phyloP scores from a whole-genome alignment of 108 stramenopile genomes.

The Aurantiochytrium sp. region DNA sequence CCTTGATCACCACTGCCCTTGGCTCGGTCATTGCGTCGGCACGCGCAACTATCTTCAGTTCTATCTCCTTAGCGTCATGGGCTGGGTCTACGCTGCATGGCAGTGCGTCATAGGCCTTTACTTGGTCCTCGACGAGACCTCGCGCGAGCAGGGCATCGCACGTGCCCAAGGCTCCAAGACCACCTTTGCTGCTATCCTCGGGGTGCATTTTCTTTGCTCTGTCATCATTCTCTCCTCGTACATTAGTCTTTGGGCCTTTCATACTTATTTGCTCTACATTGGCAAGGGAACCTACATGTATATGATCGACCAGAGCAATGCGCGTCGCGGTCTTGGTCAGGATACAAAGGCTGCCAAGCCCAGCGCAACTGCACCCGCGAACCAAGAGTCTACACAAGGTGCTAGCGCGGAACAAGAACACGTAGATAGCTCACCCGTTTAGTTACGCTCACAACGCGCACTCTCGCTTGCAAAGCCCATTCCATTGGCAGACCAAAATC shows the following conservation, averaged over 20 bases:
- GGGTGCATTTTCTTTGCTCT: neutral
- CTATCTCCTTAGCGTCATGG: neutral
- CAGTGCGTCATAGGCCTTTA: neutral
- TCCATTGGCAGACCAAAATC: too few relatives aligned
- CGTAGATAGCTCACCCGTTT: too few relatives aligned
- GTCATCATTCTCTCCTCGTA: neutral
- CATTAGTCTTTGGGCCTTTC: neutral
- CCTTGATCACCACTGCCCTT: constrained; percentile 27
- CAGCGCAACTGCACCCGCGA: neutral
- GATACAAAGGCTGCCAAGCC: neutral
- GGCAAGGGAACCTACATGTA: neutral
- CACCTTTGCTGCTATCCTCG: neutral
- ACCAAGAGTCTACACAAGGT: too few relatives aligned
- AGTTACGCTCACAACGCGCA: too few relatives aligned
- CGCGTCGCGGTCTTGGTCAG: neutral
- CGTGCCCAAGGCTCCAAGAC: neutral
- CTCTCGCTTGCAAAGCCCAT: too few relatives aligned
- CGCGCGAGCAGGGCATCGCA: neutral
- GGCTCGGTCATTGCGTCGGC: constrained; percentile 23
- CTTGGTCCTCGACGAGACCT: neutral
- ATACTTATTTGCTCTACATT: neutral
- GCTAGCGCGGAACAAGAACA: too few relatives aligned
- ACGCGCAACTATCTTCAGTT: constrained; percentile 11
- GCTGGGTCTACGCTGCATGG: neutral
- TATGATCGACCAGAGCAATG: neutral